Conservation (phyloP, 495 filamentous ascomycete species). For the Penicillium pancosmium region DNA sequence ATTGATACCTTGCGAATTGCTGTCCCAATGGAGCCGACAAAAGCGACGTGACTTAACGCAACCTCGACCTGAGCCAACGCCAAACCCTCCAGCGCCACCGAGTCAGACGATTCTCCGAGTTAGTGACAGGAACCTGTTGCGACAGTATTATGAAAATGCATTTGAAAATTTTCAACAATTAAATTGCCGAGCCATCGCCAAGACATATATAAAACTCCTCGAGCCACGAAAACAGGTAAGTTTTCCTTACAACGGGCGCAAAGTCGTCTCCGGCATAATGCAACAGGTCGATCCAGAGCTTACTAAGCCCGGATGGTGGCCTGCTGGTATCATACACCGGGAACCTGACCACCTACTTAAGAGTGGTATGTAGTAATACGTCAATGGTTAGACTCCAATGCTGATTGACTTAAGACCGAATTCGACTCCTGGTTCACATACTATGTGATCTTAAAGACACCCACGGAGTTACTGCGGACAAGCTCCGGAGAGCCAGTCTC, state of each 20-base stretch:
- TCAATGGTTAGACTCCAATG: neutral
- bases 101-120: conserved; percentile 52
- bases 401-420: conserved; percentile 55
- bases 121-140: conserved; percentile 57
- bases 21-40: conserved; percentile 33
- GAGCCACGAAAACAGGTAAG: conserved; percentile 85
- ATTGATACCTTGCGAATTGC: conserved; percentile 44
- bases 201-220: conserved; percentile 82
- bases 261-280: conserved; percentile 43
- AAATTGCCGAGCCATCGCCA: conserved; percentile 59
- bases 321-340: conserved; percentile 64
- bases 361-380: conserved; percentile 51
- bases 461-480: conserved; percentile 44
- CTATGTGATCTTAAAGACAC: conserved; percentile 50
- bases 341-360: conserved; percentile 83
- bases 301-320: conserved; percentile 79
- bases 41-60: conserved; percentile 17
- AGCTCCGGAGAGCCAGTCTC: conserved; percentile 45
- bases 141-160: conserved; percentile 61
- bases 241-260: conserved; percentile 73
- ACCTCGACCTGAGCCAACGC: conserved; percentile 4
- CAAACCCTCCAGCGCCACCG: conserved; percentile 24
- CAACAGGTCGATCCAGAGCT: conserved; percentile 43
- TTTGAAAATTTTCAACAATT: conserved; percentile 50
- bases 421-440: conserved; percentile 60